Evolutionary conservation across 1,139 yeast species (phyloP).

Genomic region (Candida tropicalis): DNA sequence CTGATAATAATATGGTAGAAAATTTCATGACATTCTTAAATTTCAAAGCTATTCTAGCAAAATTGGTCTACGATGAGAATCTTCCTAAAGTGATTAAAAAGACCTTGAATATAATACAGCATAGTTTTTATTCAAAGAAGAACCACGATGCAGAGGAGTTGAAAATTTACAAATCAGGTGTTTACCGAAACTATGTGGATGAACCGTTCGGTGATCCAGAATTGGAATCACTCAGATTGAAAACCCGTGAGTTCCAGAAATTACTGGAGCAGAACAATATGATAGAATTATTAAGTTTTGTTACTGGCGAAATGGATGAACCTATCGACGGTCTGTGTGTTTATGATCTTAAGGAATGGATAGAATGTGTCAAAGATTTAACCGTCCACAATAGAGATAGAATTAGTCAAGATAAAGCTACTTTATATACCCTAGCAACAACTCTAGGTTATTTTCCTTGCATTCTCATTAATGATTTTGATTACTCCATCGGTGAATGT

Average conservation of each 20-base stretch:
- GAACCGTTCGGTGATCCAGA: conserved; percentile 23
- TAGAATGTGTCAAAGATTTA: conserved; percentile 20
- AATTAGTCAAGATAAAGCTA: conserved; percentile 14
- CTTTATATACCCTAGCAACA: conserved; percentile 34
- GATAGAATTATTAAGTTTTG: conserved; percentile 4
- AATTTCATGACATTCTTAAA: conserved; percentile 22
- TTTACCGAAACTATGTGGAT: conserved; percentile 18
- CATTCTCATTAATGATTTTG: conserved; percentile 33
- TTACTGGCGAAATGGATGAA: background rate
- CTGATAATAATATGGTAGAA: conserved; percentile 20
- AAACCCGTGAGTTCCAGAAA: background rate
- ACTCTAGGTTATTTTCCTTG: conserved; percentile 51
- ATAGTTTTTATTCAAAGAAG: conserved; percentile 16
- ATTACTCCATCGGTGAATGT: conserved; percentile 37
- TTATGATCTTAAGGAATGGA: conserved; percentile 25
- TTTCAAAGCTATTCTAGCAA: conserved; percentile 11
- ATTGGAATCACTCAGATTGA: conserved; percentile 12
- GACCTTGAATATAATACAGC: conserved; percentile 24
- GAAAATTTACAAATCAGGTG: conserved; percentile 20
- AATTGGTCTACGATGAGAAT: conserved; percentile 7
- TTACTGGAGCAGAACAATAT: background rate
- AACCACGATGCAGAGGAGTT: conserved; percentile 14
- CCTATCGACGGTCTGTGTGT: background rate
- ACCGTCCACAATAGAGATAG: conserved; percentile 9
- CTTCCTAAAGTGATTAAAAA: conserved; percentile 20